Evolutionary conservation across 192 early-diverging fungal genomes (phyloP), one percentile per base, ranked within the genome.

Genomic region (Backusella parvicylindrica): DNA sequence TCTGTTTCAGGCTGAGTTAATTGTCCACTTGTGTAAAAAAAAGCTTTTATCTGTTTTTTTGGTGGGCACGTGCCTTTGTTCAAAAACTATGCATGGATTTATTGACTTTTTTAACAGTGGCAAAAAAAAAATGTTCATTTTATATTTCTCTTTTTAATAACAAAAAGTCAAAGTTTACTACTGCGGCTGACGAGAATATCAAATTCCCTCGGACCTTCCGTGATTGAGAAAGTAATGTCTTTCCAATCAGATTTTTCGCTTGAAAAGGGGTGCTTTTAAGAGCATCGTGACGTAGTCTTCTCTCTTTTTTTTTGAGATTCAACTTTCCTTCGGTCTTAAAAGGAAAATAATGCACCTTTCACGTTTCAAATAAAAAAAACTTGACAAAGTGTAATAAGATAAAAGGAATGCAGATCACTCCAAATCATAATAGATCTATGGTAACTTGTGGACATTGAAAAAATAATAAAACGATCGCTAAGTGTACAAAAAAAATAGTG

Each of bases 1-100:
- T 56, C 53, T 56, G 53, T 56, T 56, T 56, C 53, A 56, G 53
- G 53, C 53, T 56, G 53, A 56, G 53, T 56, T 56, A 26, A 28
- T 56, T 56, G 53, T 11, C 23, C 43, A 47, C 43, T 47, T 47
- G 43, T 18, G 43, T 15, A 47, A 47, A 47, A 47, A 47, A 47
- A 47, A 47, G n/a, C 16, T 47, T 47, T 47, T 47, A 47, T 47
- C 43, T 47, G 13, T 16, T 47, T 41, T 47, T 1, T 47, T n/a
- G n/a, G 16, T 47, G 43, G 40, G 40, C 43, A 47, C 43, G 43
- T 47, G 43, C 43, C 43, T 18, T 47, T n/a, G n/a, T n/a, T 15
- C 43, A 47, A 21, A n/a, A 47, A 43, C 18, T 47, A 47, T 47
- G 43, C 43, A 47, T 47, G 18, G 43, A 47, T 18, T 47, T 47